Base-by-base conservation (phyloP, 2,329 filamentous ascomycete genomes). In the Colletotrichum sp. region DNA sequence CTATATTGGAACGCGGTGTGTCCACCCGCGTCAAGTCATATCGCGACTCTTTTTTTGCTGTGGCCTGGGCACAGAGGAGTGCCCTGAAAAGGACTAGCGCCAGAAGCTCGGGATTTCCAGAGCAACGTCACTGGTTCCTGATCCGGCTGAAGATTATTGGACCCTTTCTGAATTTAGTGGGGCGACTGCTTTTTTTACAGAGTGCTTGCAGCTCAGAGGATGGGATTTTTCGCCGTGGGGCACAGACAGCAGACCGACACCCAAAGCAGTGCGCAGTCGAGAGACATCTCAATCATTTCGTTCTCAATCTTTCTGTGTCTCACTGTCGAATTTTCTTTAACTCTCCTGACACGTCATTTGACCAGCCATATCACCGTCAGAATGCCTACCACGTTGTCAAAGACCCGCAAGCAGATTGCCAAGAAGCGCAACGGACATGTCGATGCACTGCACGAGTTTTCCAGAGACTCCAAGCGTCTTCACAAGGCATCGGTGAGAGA, bases 351-450 rank as follows among this genome's bases (percentile, higher is more conserved):
- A 44, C 49, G 32, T 67, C 44, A 13, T 52, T 21, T 55, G 9
- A 18, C 13, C 8, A 21, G 18, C 8, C 36, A 9, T 16, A n/a
- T 8, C 15, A 13, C 24, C 52, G 24, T 71, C 82, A 89, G 81
- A 28, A 98, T 98, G 96, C 91, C 95, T 16, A 94, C 92, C 82
- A 92, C 93, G 60, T 87, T 98, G 8, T 88, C 92, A 78, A 99
- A 98, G 84, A 94, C 97, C 24, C 92, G 94, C 78, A 99, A 99
- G 87, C 92, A 95, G 78, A 96, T 99, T 78, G 88, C 92, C 39
- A 98, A 98, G 88, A 98, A 98, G 90, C 92, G 94, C 79, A 92
- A 92, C 78, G 92, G 92, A 24, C 92, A 92, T 52, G 90, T 95
- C 63, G 93, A 93, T 34, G 90, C 93, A 15, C 89, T 99, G 26